Conservation (phyloP, 2,329 filamentous ascomycete genomes). For the Pseudogymnoascus sp. region DNA sequence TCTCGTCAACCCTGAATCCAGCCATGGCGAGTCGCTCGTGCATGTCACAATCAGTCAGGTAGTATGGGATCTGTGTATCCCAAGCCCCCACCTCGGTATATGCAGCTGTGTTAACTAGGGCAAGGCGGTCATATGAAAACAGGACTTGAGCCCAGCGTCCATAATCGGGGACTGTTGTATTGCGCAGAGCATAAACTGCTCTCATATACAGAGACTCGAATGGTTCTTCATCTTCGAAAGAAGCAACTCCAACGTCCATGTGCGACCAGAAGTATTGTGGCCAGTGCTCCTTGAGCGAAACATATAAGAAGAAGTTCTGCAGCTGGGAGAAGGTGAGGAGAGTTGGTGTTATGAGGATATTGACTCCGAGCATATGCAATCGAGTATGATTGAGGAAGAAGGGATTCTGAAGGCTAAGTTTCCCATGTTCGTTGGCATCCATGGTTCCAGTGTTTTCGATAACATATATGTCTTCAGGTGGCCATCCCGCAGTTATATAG, state of each 20-base stretch:
- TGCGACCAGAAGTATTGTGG: constrained; percentile 48
- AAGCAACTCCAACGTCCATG: constrained; percentile 42
- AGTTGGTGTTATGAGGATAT: constrained; percentile 41
- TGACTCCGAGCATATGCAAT: constrained; percentile 42
- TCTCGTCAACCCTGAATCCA: constrained; percentile 34
- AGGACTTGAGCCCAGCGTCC: constrained; percentile 42
- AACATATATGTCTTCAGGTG: constrained; percentile 43
- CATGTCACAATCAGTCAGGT: constrained; percentile 49
- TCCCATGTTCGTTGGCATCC: constrained; percentile 38
- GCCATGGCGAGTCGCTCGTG: constrained; percentile 40
- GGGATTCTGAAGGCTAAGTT: constrained; percentile 44
- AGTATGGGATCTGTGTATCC: constrained; percentile 50
- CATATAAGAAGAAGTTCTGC: constrained; percentile 44
- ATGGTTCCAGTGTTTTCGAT: constrained; percentile 49
- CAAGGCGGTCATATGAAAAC: constrained; percentile 50
- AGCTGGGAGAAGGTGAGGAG: constrained; percentile 46
- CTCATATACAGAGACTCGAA: constrained; percentile 17
- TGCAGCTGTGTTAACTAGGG: constrained; percentile 45
- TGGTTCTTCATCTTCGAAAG: constrained; percentile 29
- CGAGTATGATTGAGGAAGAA: constrained; percentile 46
- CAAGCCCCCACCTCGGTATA: constrained; percentile 39
- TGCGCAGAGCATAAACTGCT: constrained; percentile 15
- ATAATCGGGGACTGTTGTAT: constrained; percentile 10
- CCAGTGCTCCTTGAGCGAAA: constrained; percentile 37
- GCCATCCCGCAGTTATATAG: constrained; percentile 52